Evolutionary conservation across 257 asterid genomes (phyloP).

Genomic region (Solanum pinnatisectum): DNA sequence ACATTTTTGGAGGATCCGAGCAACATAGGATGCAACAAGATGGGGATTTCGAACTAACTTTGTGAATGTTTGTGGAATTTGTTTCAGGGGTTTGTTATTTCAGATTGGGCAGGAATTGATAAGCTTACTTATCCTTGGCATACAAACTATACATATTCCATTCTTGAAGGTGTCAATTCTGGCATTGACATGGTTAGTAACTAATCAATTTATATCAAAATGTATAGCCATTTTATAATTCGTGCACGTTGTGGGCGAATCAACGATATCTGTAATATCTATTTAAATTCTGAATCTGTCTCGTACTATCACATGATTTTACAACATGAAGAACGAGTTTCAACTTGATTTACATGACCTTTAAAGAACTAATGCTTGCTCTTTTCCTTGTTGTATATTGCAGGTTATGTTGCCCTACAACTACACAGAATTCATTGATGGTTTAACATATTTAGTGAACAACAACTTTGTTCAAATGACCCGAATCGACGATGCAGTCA

Average conservation of each 20-base stretch:
- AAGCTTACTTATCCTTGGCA: constrained; percentile 4
- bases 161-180: constrained; percentile 3
- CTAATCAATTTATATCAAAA: neutral
- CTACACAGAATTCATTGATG: constrained; percentile 9
- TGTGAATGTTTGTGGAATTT: neutral
- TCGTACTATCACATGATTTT: neutral
- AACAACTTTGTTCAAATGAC: neutral
- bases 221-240: neutral
- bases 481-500: constrained; percentile 8
- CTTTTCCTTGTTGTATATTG: neutral
- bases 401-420: constrained; percentile 9
- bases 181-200: constrained; percentile 14
- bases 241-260: neutral
- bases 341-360: neutral
- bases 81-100: constrained; percentile 11
- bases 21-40: neutral
- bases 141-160: constrained; percentile 10
- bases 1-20: neutral
- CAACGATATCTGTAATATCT: neutral
- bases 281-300: neutral
- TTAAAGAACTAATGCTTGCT: neutral
- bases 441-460: constrained; percentile 5
- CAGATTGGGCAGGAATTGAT: constrained; percentile 11
- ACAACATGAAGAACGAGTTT: neutral
- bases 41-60: neutral